Evolutionary conservation across 495 filamentous ascomycete species (phyloP), one percentile per base, ranked within the genome.

Genomic region (Penicillium riverlandense): DNA sequence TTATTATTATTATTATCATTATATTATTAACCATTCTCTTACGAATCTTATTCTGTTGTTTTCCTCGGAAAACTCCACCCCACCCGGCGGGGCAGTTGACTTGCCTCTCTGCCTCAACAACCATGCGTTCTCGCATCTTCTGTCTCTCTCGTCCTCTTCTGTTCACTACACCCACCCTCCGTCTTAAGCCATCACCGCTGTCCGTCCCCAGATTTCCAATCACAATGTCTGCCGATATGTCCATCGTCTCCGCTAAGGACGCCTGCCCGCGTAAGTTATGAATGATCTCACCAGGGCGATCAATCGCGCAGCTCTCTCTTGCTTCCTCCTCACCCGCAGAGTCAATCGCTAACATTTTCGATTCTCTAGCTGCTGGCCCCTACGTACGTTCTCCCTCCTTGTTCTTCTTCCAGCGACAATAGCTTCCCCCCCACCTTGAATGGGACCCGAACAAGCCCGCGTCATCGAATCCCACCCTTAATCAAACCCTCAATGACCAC

Each of bases 351-450:
- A 69, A 80, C 59, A 8, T 8, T 11, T 35, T 6, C 27, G 29
- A 33, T 29, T 8, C 8, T 35, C 13, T 52, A 79, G 77, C 74
- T 50, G 76, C 75, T 27, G 76, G 77, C 34, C 76, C 77, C 41
- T 79, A 79, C 63, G 76, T 79, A 70, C 58, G 74, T 62, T 55
- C 37, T 30, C 30, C 29, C 49, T 32, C 38, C 35, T 13, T 44
- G 11, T 15, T 30, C 35, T 35, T 15, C 16, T 30, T 22, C 41
- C 44, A 42, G 43, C 45, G 38, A 35, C 38, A 16, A 29, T 31
- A 39, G 35, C 37, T 42, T 37, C 35, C 35, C 30, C 15, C 34
- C 37, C n/a, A n/a, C n/a, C 37, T 28, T 46, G 31, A 29, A 22
- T 22, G 22, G 22, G 6, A 22, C 22, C 22, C 22, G 22, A 22